A percentile compares a stretch with the other conserved stretches of the same genome.
These are phyloP conservation scores for Collybia sordida DNA, from an alignment of 768 basidiomycete species.

Conservation along the genomic window DNA sequence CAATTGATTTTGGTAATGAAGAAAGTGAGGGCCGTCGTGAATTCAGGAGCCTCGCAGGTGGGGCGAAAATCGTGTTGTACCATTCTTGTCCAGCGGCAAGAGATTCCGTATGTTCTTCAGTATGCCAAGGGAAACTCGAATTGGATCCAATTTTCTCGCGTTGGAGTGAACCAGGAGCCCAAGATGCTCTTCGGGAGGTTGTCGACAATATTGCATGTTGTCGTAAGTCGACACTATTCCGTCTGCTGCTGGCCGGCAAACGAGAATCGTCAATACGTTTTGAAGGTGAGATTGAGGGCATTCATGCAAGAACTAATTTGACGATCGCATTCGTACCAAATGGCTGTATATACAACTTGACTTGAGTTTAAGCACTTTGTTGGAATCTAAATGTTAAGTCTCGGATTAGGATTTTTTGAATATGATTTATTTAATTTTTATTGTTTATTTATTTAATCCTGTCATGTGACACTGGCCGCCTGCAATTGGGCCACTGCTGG, in stretches of 20 bases:
- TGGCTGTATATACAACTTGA: too few relatives aligned
- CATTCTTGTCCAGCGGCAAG: constrained; percentile 12
- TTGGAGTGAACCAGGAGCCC: neutral
- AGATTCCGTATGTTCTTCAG: neutral
- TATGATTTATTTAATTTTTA: too few relatives aligned
- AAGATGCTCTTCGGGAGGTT: neutral
- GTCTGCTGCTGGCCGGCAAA: neutral
- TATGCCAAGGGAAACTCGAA: neutral
- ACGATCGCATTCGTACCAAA: too few relatives aligned
- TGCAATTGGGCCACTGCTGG: too few relatives aligned
- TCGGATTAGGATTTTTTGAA: too few relatives aligned
- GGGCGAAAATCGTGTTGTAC: constrained; percentile 16
- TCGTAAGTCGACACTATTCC: constrained; percentile 10
- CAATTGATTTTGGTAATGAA: constrained; percentile 3
- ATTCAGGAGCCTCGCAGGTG: constrained; percentile 13
- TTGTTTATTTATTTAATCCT: too few relatives aligned
- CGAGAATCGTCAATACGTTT: constrained; percentile 7
- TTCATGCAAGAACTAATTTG: too few relatives aligned
- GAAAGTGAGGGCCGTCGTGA: constrained; percentile 11
- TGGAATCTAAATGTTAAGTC: too few relatives aligned
- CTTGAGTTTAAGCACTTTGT: too few relatives aligned
- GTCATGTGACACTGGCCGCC: too few relatives aligned
- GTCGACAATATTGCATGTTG: constrained; percentile 7
- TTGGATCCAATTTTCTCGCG: neutral
- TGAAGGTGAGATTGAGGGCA: too few relatives aligned